Base-by-base conservation (phyloP, 345 rosid species). In the Boechera retrofracta region DNA sequence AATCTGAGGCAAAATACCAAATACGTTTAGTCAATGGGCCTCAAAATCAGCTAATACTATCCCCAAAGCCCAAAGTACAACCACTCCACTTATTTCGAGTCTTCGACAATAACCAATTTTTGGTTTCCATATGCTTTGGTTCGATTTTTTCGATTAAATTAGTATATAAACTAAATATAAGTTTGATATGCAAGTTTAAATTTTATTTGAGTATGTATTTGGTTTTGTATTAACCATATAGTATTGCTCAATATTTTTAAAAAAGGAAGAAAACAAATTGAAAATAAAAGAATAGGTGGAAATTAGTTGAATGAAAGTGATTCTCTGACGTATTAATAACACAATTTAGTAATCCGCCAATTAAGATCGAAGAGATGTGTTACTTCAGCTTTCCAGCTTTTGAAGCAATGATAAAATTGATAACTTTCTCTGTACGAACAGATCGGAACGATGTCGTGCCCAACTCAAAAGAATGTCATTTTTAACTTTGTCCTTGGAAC, bases 341-440 rank as follows among this genome's bases (percentile, higher is more conserved):
- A 62, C 2, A 62, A 35, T 41, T 18, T 69, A 70, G 12, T 55
- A 54, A 71, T 45, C 16, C 44, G 53, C 60, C 47, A 77, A 64
- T 31, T 31, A 10, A 35, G 29, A 55, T 47, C 15, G 7, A n/a
- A 15, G 28, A 52, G 51, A 33, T 69, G 48, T 63, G 49, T 45
- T 48, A 36, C 39, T 48, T 55, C 65, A 52, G 47, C 71, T 77
- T 72, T 65, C 73, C 56, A 48, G 38, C 61, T 59, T 71, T 77
- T 65, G 48, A 64, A 77, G 77, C 81, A 77, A 77, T 21, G 53
- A 71, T 26, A 10, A 70, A 70, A 59, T 77, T 69, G 53, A 71
- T 26, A n/a, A 70, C 66, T 77, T 69, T 53, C 15, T 44, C 24
- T 59, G 31, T 56, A 56, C 10, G 6, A 52, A 33, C 10, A 32